These are phyloP conservation scores for Backusella sp. DNA, from an alignment of 192 early-diverging fungal genomes.

Conservation along the genomic window DNA sequence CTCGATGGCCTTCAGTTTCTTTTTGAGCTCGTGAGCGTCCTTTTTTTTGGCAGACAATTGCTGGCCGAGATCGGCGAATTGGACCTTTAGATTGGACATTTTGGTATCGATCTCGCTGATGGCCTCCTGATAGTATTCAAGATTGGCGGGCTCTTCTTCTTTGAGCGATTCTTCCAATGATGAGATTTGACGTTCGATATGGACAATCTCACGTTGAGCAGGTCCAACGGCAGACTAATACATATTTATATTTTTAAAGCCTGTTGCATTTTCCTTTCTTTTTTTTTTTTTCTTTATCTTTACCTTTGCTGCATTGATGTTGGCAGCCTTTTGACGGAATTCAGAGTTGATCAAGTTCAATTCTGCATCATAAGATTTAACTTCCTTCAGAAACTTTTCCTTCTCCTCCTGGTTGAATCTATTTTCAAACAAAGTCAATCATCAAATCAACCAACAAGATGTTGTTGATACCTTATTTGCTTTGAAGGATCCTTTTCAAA, in stretches of 20 bases:
- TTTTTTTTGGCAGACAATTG: background rate
- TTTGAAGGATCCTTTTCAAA: constrained; percentile 53
- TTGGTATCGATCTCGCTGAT: constrained; percentile 16
- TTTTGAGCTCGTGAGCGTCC: background rate
- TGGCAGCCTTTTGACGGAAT: background rate
- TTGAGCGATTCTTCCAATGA: constrained; percentile 34
- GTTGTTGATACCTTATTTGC: constrained; percentile 23
- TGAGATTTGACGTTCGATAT: background rate
- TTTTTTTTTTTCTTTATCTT: no score
- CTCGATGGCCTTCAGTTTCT: background rate
- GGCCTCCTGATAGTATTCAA: constrained; percentile 56
- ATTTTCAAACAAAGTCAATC: background rate
- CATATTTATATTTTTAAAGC: no score
- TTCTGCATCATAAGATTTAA: background rate
- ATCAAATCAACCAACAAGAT: no score
- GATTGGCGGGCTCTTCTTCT: constrained; percentile 63
- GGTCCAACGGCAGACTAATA: no score
- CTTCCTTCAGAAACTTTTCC: background rate
- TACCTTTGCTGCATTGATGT: background rate
- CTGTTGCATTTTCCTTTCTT: no score
- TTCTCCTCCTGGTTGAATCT: background rate
- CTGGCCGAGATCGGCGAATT: constrained; percentile 19
- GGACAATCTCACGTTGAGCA: background rate
- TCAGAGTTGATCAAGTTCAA: background rate
- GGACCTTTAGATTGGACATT: background rate